These are phyloP conservation scores for Eremothecium cymbalariae DNA, from an alignment of 1,139 yeast species.

Conservation along the genomic window DNA sequence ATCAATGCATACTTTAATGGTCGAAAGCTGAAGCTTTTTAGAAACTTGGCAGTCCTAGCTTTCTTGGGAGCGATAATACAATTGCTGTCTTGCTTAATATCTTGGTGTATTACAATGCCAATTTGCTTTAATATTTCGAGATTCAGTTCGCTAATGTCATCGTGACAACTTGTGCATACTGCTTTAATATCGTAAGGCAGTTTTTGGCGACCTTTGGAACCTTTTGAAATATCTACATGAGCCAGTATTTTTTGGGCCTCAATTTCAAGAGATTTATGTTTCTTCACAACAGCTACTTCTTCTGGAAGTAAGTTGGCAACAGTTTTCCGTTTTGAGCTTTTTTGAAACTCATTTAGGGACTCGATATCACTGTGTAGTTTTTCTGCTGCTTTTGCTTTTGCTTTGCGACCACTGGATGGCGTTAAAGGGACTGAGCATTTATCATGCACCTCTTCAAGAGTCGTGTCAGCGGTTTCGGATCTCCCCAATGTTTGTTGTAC, in stretches of 20 bases:
- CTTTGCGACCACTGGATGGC: slow-evolving; percentile 36
- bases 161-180: slow-evolving; percentile 59
- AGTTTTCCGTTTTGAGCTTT: slow-evolving; percentile 31
- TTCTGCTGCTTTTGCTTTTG: slow-evolving; percentile 57
- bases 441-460: no score
- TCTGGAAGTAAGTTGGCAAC: slow-evolving; percentile 31
- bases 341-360: slow-evolving; percentile 54
- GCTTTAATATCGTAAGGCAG: slow-evolving; percentile 38
- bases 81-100: slow-evolving; percentile 37
- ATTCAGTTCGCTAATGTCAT: slow-evolving; percentile 36
- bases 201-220: slow-evolving; percentile 9
- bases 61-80: slow-evolving; percentile 69
- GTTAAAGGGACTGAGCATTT: slow-evolving; percentile 7
- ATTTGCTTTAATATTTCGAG: slow-evolving; percentile 31
- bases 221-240: slow-evolving; percentile 9
- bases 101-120: slow-evolving; percentile 40
- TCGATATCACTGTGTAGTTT: slow-evolving; percentile 64
- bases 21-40: slow-evolving; percentile 34
- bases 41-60: slow-evolving; percentile 77
- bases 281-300: slow-evolving; percentile 28
- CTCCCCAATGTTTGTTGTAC: no score
- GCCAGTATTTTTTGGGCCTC: slow-evolving; percentile 17
- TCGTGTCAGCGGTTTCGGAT: no score
- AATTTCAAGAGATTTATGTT: slow-evolving; percentile 22
- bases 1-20: slow-evolving; percentile 29